Percentiles rank a stretch among this genome's conserved stretches.
Evolutionary conservation across 345 rosid species (phyloP).

Genomic region (Gynandropsis gynandra): DNA sequence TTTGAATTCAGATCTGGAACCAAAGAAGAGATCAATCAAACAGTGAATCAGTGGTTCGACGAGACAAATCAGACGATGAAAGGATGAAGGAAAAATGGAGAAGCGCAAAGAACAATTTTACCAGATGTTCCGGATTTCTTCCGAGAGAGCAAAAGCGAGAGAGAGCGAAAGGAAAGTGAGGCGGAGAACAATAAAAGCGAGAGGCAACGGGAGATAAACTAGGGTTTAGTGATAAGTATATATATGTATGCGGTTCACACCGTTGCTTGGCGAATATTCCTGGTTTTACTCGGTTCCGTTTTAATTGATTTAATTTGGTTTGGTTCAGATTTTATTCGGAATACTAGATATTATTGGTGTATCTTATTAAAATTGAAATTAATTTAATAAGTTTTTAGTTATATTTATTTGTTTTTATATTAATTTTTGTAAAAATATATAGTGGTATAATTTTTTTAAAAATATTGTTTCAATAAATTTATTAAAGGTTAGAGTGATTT

Average conservation of each 20-base stretch:
- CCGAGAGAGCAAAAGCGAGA: slow-evolving; percentile 1
- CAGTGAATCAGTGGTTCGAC: neutral
- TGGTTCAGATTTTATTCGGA: no score
- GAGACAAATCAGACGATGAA: neutral
- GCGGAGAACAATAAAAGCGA: neutral
- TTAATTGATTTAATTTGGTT: no score
- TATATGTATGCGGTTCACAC: neutral
- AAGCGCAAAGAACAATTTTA: slow-evolving; percentile 4
- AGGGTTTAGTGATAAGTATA: neutral
- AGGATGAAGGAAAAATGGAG: neutral
- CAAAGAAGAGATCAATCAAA: slow-evolving; percentile 2
- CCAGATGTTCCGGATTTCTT: neutral
- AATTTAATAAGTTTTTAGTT: no score
- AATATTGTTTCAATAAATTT: no score
- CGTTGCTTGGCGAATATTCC: neutral
- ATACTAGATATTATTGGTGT: no score
- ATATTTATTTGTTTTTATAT: no score
- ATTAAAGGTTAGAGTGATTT: no score
- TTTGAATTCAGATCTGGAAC: slow-evolving; percentile 46
- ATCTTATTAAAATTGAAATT: no score
- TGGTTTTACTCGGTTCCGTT: no score
- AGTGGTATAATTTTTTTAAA: no score
- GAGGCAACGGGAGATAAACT: neutral
- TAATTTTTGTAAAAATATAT: no score
- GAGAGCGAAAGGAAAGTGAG: neutral